Evolutionary conservation across 2,329 filamentous ascomycete species (phyloP).

Genomic region (Fusarium sp.): DNA sequence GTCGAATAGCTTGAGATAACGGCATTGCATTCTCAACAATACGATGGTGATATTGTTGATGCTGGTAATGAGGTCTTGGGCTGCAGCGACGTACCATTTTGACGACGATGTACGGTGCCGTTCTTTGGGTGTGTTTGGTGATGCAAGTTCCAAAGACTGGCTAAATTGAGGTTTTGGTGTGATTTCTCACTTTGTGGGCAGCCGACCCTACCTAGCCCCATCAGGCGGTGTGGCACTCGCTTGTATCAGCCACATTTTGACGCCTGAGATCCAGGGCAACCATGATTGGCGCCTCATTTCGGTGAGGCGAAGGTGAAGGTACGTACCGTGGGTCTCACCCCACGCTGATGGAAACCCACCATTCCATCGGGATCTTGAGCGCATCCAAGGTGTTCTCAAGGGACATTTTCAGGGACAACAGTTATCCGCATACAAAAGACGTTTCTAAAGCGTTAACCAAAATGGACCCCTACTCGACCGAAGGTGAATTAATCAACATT

Average conservation of each 20-base stretch:
- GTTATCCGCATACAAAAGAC: constrained; percentile 17
- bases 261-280: constrained; percentile 39
- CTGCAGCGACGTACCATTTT: constrained; percentile 57
- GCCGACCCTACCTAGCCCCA: constrained; percentile 40
- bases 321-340: constrained; percentile 35
- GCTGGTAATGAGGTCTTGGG: constrained; percentile 22
- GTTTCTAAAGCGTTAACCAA: constrained; percentile 41
- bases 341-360: constrained; percentile 40
- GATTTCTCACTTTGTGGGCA: constrained; percentile 57
- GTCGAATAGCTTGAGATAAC: constrained; percentile 35
- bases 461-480: constrained; percentile 77
- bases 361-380: constrained; percentile 33
- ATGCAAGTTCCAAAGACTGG: constrained; percentile 50
- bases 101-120: constrained; percentile 57
- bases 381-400: constrained; percentile 47
- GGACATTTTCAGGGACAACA: constrained; percentile 29
- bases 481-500: constrained; percentile 77
- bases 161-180: constrained; percentile 54
- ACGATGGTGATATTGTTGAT: constrained; percentile 10
- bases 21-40: constrained; percentile 5
- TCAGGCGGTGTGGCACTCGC: constrained; percentile 43
- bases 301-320: constrained; percentile 32
- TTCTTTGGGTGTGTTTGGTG: constrained; percentile 54
- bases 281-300: constrained; percentile 34
- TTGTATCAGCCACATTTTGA: constrained; percentile 36